A percentile compares a stretch with the other conserved stretches of the same genome.
These are phyloP conservation scores for Perkinsus chesapeaki DNA, from an alignment of 169 alveolate species.

Conservation along the genomic window DNA sequence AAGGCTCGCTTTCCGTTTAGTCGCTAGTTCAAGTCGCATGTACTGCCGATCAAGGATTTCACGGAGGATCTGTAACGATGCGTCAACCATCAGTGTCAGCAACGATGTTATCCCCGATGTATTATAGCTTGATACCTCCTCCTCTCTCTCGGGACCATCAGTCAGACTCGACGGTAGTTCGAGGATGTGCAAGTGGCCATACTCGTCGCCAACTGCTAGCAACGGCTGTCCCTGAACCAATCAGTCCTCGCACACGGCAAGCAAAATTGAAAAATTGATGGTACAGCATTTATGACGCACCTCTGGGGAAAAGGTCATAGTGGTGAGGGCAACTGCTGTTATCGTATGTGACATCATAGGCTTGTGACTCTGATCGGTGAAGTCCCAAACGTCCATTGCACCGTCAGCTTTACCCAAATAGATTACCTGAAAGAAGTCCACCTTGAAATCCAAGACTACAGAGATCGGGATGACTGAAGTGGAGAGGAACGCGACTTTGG, in stretches of 20 bases:
- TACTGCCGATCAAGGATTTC: neutral
- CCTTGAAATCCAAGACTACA: too few relatives aligned
- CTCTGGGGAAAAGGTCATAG: neutral
- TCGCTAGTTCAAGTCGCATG: neutral
- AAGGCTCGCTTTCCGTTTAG: neutral
- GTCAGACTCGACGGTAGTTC: neutral
- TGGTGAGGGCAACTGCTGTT: neutral
- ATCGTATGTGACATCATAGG: neutral
- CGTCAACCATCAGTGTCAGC: neutral
- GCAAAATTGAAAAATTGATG: neutral
- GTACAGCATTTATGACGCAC: neutral
- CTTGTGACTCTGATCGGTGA: neutral
- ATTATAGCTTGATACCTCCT: neutral
- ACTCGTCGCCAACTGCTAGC: neutral
- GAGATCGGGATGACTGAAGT: too few relatives aligned
- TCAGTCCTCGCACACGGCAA: neutral
- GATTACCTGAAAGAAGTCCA: neutral
- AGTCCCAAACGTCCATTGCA: neutral
- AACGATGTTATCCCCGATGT: neutral
- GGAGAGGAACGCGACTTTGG: too few relatives aligned
- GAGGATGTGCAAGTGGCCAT: neutral
- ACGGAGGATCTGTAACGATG: neutral
- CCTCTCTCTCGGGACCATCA: neutral
- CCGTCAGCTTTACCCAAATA: neutral
- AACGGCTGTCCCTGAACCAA: neutral